phyloP scores from a whole-genome alignment of 805 yeast species.

The Pichia deserticola region DNA sequence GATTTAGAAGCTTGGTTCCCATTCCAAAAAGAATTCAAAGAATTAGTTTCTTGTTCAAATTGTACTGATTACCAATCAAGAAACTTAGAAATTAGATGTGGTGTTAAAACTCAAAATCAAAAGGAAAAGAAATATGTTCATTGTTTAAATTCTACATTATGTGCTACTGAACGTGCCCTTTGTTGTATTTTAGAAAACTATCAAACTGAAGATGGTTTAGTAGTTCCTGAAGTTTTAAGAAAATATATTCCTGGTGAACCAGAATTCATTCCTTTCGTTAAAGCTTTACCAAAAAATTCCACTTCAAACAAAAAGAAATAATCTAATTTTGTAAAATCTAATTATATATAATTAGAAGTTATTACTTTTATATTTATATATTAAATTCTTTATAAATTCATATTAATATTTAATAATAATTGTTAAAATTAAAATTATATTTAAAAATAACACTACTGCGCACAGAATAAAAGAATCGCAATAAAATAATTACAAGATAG shows the following conservation, averaged over 20 bases:
- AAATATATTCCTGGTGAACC: constrained; percentile 98
- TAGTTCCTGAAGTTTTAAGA: constrained; percentile 91
- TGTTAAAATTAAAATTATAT: too few species aligned
- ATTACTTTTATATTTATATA: too few species aligned
- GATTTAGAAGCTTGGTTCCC: constrained; percentile 99
- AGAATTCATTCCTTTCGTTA: constrained; percentile 84
- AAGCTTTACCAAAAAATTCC: constrained; percentile 90
- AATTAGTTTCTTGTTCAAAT: constrained; percentile 95
- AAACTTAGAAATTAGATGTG: constrained; percentile 97
- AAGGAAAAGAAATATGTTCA: constrained; percentile 96
- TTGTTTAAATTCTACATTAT: constrained; percentile 93
- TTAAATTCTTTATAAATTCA: too few species aligned
- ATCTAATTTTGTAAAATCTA: neutral
- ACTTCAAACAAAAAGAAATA: constrained; percentile 61
- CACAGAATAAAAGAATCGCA: too few species aligned
- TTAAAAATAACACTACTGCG: too few species aligned
- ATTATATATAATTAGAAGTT: neutral
- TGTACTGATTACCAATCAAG: constrained; percentile 99
- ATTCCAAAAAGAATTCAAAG: constrained; percentile 96
- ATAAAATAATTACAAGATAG: too few species aligned
- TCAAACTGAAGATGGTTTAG: constrained; percentile 93
- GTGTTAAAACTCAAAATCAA: constrained; percentile 91
- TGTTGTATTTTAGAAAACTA: constrained; percentile 97
- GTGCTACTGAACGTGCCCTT: constrained; percentile 97
- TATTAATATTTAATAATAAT: too few species aligned